These are phyloP conservation scores for Isabelozyma pseudorhagii DNA, from an alignment of 805 yeast species.

Conservation along the genomic window DNA sequence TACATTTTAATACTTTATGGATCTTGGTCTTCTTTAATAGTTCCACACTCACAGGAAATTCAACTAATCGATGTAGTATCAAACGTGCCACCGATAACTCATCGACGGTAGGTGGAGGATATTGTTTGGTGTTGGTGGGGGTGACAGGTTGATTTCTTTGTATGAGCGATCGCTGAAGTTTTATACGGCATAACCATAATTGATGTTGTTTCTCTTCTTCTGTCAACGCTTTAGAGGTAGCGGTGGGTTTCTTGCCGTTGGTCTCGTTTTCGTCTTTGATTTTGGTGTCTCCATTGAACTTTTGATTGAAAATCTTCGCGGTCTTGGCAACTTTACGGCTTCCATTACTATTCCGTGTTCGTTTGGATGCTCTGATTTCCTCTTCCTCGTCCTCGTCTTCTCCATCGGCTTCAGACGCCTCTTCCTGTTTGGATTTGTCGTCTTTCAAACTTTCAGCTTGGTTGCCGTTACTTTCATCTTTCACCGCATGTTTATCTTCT, in stretches of 20 bases:
- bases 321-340: constrained; percentile 1
- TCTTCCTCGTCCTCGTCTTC: constrained; percentile 21
- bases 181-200: constrained; percentile 46
- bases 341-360: constrained; percentile 4
- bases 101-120: constrained; percentile 41
- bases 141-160: constrained; percentile 42
- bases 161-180: constrained; percentile 46
- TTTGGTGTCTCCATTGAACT: constrained; percentile 1
- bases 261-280: background rate
- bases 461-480: constrained; percentile 20
- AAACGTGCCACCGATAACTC: constrained; percentile 41
- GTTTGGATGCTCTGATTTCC: constrained; percentile 11
- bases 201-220: constrained; percentile 44
- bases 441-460: constrained; percentile 17
- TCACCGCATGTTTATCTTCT: constrained; percentile 44
- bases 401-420: constrained; percentile 12
- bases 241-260: background rate
- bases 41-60: constrained; percentile 39
- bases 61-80: constrained; percentile 38
- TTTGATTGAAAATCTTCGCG: background rate
- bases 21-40: constrained; percentile 44
- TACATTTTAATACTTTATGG: constrained; percentile 52
- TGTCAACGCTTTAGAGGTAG: constrained; percentile 14
- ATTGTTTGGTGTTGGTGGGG: constrained; percentile 30
- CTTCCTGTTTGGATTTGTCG: background rate